Evolutionary conservation across 2,329 filamentous ascomycete genomes (phyloP), one percentile per base, ranked within the genome.

Genomic region (Blastomyces percursus): DNA sequence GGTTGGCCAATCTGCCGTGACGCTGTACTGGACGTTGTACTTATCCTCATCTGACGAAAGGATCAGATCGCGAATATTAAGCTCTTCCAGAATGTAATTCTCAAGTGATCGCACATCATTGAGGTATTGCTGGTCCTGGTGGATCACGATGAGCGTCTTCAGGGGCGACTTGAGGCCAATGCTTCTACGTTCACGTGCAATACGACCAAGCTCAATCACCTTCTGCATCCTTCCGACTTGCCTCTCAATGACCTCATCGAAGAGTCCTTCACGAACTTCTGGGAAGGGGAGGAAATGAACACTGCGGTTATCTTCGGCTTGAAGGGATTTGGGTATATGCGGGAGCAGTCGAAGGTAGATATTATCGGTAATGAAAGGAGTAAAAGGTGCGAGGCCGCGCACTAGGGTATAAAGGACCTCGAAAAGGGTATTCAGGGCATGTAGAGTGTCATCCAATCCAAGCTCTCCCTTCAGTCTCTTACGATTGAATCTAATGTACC

Each of bases 401-500:
- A 90, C 89, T 46, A 97, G 82, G 3, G 91, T 96, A 77, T 87
- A 96, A 27, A 97, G 81, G 62, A 96, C 90, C 76, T 96, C 91
- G 70, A 96, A 96, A 8, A 97, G 84, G 1, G 94, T 93, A 77
- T 97, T 96, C 61, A 99, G 81, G 0, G 93, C 94, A 71, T 96
- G 90, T 59, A 88, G 80, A 12, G 94, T 96, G 73, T 97, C 94
- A 16, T 92, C 84, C 30, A 90, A 76, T 21, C 91, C 91, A 67
- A 90, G 86, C 72, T 95, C 91, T 52, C 92, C 92, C 84, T 96
- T 96, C 67, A 96, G 81, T 61, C 92, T 86, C 75, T 89, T 89
- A 61, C 92, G 84, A 80, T 96, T 96, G 80, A 96, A 95, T 65
- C 91, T 85, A 74, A 96, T 96, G 77, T 96, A 96, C 92, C 92